These are phyloP conservation scores for Ramaria rubella DNA, from an alignment of 768 basidiomycete species.

Conservation along the genomic window DNA sequence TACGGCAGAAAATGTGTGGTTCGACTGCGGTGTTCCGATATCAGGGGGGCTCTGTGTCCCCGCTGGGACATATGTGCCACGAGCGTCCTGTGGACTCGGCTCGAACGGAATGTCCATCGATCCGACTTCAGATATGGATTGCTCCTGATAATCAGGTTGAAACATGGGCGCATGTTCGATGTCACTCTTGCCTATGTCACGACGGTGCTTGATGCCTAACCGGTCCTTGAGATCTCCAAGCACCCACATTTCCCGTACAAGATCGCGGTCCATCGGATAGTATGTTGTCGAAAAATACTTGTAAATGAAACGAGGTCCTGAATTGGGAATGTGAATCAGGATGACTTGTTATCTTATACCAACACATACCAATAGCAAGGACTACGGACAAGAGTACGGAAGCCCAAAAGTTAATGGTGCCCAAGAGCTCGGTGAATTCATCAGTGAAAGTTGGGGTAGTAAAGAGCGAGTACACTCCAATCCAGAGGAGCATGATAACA, in stretches of 20 bases:
- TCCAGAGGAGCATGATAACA: slow-evolving; percentile 80
- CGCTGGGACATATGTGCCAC: neutral
- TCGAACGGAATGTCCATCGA: slow-evolving; percentile 4
- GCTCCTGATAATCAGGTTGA: slow-evolving; percentile 45
- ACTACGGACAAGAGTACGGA: slow-evolving; percentile 62
- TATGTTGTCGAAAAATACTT: slow-evolving; percentile 70
- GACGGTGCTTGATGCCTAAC: slow-evolving; percentile 58
- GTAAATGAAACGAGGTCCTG: slow-evolving; percentile 77
- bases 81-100: neutral
- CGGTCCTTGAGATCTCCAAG: slow-evolving; percentile 74
- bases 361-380: slow-evolving; percentile 59
- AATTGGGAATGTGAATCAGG: neutral
- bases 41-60: slow-evolving; percentile 1
- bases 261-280: slow-evolving; percentile 77
- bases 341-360: neutral
- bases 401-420: slow-evolving; percentile 78
- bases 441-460: slow-evolving; percentile 62
- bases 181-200: slow-evolving; percentile 34
- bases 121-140: slow-evolving; percentile 60
- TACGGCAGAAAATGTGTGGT: neutral
- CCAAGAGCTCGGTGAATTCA: slow-evolving; percentile 68
- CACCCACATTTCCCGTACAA: slow-evolving; percentile 91
- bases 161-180: slow-evolving; percentile 72
- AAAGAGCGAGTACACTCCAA: slow-evolving; percentile 82
- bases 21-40: neutral